These are phyloP conservation scores for Carpinus viminea DNA, from an alignment of 306 rosid genomes.

Conservation along the genomic window DNA sequence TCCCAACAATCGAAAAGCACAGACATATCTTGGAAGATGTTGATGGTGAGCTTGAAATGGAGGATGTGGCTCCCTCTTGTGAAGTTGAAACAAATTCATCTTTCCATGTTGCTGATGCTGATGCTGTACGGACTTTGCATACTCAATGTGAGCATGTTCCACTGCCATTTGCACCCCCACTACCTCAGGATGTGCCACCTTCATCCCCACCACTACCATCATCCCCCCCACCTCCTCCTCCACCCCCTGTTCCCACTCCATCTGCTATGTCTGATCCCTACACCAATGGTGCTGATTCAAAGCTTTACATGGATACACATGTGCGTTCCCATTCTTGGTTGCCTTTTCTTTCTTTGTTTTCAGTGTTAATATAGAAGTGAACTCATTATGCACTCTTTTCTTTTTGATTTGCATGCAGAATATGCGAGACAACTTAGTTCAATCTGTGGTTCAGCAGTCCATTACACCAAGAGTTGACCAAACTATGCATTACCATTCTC, in stretches of 20 bases:
- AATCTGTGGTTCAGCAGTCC: slow-evolving; percentile 49
- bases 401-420: slow-evolving; percentile 49
- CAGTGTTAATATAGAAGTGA: slow-evolving; percentile 6
- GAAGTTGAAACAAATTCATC: slow-evolving; percentile 58
- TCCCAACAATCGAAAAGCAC: slow-evolving; percentile 57
- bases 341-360: slow-evolving; percentile 7
- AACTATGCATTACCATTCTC: slow-evolving; percentile 41
- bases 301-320: slow-evolving; percentile 47
- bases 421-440: slow-evolving; percentile 43
- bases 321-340: slow-evolving; percentile 37
- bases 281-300: slow-evolving; percentile 50
- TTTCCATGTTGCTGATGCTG: slow-evolving; percentile 39
- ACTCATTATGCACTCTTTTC: slow-evolving; percentile 22
- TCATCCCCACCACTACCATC: slow-evolving; percentile 74
- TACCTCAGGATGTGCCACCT: slow-evolving; percentile 54
- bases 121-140: slow-evolving; percentile 33
- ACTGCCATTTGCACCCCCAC: slow-evolving; percentile 47
- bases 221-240: slow-evolving; percentile 72
- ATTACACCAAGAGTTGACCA: slow-evolving; percentile 53
- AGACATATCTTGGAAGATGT: slow-evolving; percentile 94
- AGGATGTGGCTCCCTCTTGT: slow-evolving; percentile 87
- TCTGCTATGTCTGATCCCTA: slow-evolving; percentile 49
- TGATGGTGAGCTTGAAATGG: slow-evolving; percentile 99
- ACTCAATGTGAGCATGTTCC: slow-evolving; percentile 46
- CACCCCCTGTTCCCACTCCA: slow-evolving; percentile 49